These are phyloP conservation scores for Penicillium verhagenii DNA, from an alignment of 495 filamentous ascomycete species.

Conservation along the genomic window DNA sequence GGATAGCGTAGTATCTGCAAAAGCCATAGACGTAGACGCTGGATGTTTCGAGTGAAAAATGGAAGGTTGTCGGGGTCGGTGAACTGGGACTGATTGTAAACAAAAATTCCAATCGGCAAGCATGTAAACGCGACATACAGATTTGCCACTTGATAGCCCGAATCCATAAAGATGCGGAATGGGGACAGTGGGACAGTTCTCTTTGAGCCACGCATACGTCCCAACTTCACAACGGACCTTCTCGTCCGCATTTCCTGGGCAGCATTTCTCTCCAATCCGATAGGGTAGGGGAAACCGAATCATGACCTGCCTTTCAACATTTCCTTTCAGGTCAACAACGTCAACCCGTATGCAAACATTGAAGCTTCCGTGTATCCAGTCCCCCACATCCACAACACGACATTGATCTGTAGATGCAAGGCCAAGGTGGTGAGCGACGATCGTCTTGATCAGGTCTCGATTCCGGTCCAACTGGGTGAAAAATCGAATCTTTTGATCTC, in stretches of 20 bases:
- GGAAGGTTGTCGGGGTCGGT: constrained; percentile 26
- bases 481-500: constrained; percentile 17
- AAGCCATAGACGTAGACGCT: constrained; percentile 21
- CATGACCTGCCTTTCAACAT: constrained; percentile 24
- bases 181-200: constrained; percentile 18
- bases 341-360: constrained; percentile 33
- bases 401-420: constrained; percentile 16
- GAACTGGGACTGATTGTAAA: constrained; percentile 25
- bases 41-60: constrained; percentile 20
- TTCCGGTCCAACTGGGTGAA: constrained; percentile 19
- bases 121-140: constrained; percentile 13
- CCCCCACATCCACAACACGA: constrained; percentile 18
- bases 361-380: constrained; percentile 37
- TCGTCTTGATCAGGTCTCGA: constrained; percentile 10
- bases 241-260: constrained; percentile 34
- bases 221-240: constrained; percentile 35
- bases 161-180: constrained; percentile 38
- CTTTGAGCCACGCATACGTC: constrained; percentile 26
- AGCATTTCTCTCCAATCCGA: constrained; percentile 26
- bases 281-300: constrained; percentile 37
- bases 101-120: neutral
- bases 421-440: constrained; percentile 23
- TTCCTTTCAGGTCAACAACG: constrained; percentile 14
- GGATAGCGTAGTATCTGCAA: constrained; percentile 22
- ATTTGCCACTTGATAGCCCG: constrained; percentile 28